These are phyloP conservation scores for Macrolepiota fuliginosa DNA, from an alignment of 768 basidiomycete genomes.

Conservation along the genomic window DNA sequence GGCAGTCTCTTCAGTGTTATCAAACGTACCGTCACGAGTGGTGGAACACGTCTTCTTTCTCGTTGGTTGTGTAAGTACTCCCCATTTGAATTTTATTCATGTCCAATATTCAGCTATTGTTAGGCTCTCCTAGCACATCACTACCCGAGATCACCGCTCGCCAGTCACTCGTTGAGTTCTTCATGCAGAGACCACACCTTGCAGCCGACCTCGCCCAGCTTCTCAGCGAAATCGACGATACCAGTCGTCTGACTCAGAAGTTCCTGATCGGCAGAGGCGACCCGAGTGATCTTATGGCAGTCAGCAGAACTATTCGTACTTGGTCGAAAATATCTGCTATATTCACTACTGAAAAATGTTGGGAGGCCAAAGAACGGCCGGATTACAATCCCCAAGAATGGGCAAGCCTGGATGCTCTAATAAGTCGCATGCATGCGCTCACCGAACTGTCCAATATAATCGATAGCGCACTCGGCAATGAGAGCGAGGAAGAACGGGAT, in stretches of 20 bases:
- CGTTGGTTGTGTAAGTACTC: constrained; percentile 71
- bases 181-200: constrained; percentile 58
- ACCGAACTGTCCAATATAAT: constrained; percentile 56
- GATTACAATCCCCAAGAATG: constrained; percentile 40
- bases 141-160: constrained; percentile 66
- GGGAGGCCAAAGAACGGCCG: constrained; percentile 40
- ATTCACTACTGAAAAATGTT: constrained; percentile 52
- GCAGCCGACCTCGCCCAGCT: constrained; percentile 58
- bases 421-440: constrained; percentile 52
- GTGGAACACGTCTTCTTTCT: constrained; percentile 72
- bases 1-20: constrained; percentile 76
- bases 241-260: constrained; percentile 72
- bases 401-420: constrained; percentile 51
- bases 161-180: constrained; percentile 76
- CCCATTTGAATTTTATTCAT: constrained; percentile 26
- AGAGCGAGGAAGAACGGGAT: constrained; percentile 10
- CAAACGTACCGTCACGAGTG: constrained; percentile 73
- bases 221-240: constrained; percentile 64
- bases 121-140: constrained; percentile 80
- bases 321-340: constrained; percentile 56
- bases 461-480: constrained; percentile 38
- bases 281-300: constrained; percentile 58
- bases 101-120: constrained; percentile 7
- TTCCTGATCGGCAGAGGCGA: constrained; percentile 71
- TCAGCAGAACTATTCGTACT: constrained; percentile 57